Conservation (phyloP, 805 yeast species). For the Ogataea angusta region DNA sequence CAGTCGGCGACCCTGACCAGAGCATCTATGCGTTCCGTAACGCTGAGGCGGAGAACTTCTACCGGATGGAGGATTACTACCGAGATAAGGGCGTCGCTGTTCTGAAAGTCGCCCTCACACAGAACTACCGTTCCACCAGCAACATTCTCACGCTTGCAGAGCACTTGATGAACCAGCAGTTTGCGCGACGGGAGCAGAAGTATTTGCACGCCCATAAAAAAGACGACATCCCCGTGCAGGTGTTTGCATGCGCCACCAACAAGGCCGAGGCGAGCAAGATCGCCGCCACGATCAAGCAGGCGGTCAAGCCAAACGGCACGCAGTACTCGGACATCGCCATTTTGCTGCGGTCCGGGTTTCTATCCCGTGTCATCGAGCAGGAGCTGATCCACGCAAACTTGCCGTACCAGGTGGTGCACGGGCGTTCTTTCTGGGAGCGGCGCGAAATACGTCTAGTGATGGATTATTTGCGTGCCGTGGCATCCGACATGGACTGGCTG, state of each 20-base stretch:
- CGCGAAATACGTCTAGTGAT: constrained; percentile 62
- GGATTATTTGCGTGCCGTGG: constrained; percentile 61
- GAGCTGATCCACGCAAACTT: constrained; percentile 52
- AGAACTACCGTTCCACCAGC: constrained; percentile 79
- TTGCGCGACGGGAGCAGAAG: constrained; percentile 40
- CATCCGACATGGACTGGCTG: constrained; percentile 54
- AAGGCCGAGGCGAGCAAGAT: constrained; percentile 58
- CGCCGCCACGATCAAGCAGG: constrained; percentile 47
- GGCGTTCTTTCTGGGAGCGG: constrained; percentile 76
- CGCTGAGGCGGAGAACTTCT: constrained; percentile 70
- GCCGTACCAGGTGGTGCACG: constrained; percentile 68
- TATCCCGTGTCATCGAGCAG: constrained; percentile 61
- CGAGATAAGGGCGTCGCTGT: constrained; percentile 13
- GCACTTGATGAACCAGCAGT: constrained; percentile 58
- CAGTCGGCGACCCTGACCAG: constrained; percentile 97
- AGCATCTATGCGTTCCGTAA: constrained; percentile 86
- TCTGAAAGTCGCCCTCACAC: constrained; percentile 44
- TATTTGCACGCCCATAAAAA: constrained; percentile 45
- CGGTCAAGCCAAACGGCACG: constrained; percentile 41
- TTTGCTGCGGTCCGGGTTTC: constrained; percentile 61
- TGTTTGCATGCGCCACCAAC: constrained; percentile 37
- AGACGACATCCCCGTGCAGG: constrained; percentile 45
- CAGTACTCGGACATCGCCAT: constrained; percentile 65
- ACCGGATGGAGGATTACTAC: constrained; percentile 44
- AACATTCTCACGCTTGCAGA: constrained; percentile 66